Base-by-base conservation (phyloP, 2,329 filamentous ascomycete species). In the Colletotrichum endophyticum region DNA sequence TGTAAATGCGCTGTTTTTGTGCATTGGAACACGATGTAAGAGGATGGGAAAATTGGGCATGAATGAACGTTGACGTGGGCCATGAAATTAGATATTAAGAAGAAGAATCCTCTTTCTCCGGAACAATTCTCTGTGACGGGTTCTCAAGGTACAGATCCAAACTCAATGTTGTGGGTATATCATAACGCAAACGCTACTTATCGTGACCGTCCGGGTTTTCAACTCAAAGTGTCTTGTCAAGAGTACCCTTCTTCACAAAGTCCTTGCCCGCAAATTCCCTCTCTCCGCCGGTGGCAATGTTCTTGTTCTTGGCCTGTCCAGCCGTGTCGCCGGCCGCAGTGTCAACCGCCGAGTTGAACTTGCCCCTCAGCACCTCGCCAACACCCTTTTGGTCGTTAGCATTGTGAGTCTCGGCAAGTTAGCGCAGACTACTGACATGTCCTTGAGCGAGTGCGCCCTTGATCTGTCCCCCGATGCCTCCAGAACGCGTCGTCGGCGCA, bases 261-360 rank as follows among this genome's bases (percentile, higher is more conserved):
- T 77, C 77, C 66, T 76, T 78, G 61, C 49, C 64, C 28, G 75
- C 75, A 39, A 77, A 77, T 62, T 78, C 77, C 30, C 75, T 71
- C 66, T 78, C 75, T 1, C 77, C 77, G 4, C 75, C 77, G 2
- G 77, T 75, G 6, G 72, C 36, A 3, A 73, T 28, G 53, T 28
- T 44, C n/a, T 83, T 85, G 80, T 85, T 82, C 79, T 83, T 81
- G 64, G 85, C 78, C 76, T 82, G 79, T 57, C 82, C 79, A 6
- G 81, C 78, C 77, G 83, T 81, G 75, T 85, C 86, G 64, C 75
- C 75, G 1, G 76, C 69, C 61, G 84, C 77, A 8, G 82, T 83
- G 25, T 83, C 83, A 9, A 78, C 78, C 49, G 83, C 75, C 61
- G 84, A 84, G 79, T 84, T 84, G 78, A 84, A 84, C 66, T 84